A percentile compares a stretch with the other conserved stretches of the same genome.
Conservation (phyloP, 345 rosid genomes). For the Garcia nutans region DNA sequence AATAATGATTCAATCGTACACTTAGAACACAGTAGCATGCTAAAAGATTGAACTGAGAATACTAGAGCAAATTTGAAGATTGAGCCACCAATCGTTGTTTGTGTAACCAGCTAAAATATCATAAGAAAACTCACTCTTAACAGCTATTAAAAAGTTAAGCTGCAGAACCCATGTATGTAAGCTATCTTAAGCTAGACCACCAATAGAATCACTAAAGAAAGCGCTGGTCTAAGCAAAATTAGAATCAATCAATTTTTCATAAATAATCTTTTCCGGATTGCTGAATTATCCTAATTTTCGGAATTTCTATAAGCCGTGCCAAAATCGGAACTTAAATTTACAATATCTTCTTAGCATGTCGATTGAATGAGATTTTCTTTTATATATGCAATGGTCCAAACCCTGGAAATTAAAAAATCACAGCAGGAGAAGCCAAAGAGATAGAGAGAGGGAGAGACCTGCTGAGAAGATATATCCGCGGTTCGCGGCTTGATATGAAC, state of each 20-base stretch:
- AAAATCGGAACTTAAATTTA: background rate
- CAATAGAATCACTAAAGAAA: background rate
- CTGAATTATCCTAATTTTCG: background rate
- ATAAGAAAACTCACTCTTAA: background rate
- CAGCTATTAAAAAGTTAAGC: background rate
- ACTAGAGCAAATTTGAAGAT: background rate
- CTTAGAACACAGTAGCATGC: no score
- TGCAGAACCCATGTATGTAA: background rate
- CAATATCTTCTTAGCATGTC: background rate
- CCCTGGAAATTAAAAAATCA: background rate
- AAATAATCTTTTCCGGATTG: background rate
- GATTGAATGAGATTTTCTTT: background rate
- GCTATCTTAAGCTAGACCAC: background rate
- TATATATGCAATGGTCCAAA: background rate
- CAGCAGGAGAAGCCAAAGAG: background rate
- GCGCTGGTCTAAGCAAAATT: background rate
- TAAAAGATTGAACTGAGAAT: background rate
- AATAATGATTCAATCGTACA: background rate
- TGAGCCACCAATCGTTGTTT: background rate
- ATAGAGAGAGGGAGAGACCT: conserved; percentile 39
- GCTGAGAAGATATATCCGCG: conserved; percentile 86
- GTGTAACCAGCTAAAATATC: background rate
- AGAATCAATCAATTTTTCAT: background rate
- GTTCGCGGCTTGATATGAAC: conserved; percentile 78
- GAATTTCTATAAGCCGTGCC: no score